phyloP scores from a whole-genome alignment of 2,329 filamentous ascomycete genomes.

The Apiospora sp. region DNA sequence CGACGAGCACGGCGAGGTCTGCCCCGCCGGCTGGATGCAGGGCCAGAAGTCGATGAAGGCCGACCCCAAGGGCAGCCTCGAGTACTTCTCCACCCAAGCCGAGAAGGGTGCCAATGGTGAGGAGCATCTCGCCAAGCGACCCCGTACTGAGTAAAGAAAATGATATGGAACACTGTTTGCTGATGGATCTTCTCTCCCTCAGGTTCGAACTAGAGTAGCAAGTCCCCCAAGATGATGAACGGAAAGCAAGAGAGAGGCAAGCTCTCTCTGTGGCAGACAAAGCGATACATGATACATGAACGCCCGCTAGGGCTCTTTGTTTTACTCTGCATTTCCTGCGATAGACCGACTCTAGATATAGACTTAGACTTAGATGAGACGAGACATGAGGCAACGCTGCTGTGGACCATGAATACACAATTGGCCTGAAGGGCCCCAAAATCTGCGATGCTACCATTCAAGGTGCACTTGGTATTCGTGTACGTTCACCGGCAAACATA shows the following conservation, averaged over 20 bases:
- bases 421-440: background rate
- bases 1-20: conserved; percentile 83
- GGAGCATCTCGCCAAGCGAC: conserved; percentile 15
- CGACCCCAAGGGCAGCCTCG: conserved; percentile 58
- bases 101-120: conserved; percentile 18
- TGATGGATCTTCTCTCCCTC: conserved; percentile 10
- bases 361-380: conserved; percentile 22
- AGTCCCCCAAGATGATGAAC: background rate
- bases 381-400: conserved; percentile 21
- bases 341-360: conserved; percentile 16
- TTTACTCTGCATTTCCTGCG: conserved; percentile 13
- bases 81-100: conserved; percentile 51
- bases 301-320: background rate
- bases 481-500: background rate
- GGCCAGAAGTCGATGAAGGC: conserved; percentile 59
- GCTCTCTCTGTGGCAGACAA: background rate
- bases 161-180: conserved; percentile 17
- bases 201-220: conserved; percentile 18
- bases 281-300: conserved; percentile 4
- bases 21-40: conserved; percentile 58
- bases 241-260: background rate
- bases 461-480: background rate
- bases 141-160: background rate
- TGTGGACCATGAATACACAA: conserved; percentile 21
- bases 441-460: background rate